A percentile compares a stretch with the other conserved stretches of the same genome.
Conservation (phyloP, 176 grass and related monocot species). For the Bothriochloa decipiens region DNA sequence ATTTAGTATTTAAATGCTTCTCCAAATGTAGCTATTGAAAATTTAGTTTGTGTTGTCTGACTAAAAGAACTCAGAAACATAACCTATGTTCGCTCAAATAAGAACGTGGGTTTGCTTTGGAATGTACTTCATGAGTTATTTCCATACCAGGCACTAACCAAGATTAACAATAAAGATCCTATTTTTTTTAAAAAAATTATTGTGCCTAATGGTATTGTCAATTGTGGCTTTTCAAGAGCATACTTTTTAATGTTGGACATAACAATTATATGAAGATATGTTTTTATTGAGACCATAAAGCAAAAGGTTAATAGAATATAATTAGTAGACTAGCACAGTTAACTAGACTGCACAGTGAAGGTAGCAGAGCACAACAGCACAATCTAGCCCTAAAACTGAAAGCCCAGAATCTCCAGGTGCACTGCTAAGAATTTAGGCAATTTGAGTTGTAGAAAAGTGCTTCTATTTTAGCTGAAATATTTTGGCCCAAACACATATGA, state of each 20-base stretch:
- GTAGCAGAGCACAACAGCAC: background rate
- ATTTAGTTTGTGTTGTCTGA: constrained; percentile 12
- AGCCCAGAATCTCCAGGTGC: background rate
- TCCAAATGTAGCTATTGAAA: constrained; percentile 11
- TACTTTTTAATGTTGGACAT: constrained; percentile 6
- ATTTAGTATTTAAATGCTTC: constrained; percentile 10
- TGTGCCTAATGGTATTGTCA: background rate
- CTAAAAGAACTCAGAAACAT: background rate
- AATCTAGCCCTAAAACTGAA: constrained; percentile 3
- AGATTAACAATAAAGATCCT: background rate
- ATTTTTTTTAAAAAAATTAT: background rate
- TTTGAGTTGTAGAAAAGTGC: constrained; percentile 1
- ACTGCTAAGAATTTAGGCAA: background rate
- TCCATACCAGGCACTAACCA: background rate
- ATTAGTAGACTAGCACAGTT: background rate
- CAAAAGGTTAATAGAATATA: background rate
- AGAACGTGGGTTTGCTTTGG: background rate
- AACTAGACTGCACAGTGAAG: constrained; percentile 1
- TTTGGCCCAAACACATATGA: background rate
- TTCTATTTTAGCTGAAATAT: constrained; percentile 1
- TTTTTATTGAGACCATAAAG: background rate
- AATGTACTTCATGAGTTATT: constrained; percentile 12
- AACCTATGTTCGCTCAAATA: constrained; percentile 24
- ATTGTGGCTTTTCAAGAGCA: background rate
- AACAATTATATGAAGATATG: background rate